These are phyloP conservation scores for Colletotrichum brevisporum DNA, from an alignment of 2,329 filamentous ascomycete genomes.

Conservation along the genomic window DNA sequence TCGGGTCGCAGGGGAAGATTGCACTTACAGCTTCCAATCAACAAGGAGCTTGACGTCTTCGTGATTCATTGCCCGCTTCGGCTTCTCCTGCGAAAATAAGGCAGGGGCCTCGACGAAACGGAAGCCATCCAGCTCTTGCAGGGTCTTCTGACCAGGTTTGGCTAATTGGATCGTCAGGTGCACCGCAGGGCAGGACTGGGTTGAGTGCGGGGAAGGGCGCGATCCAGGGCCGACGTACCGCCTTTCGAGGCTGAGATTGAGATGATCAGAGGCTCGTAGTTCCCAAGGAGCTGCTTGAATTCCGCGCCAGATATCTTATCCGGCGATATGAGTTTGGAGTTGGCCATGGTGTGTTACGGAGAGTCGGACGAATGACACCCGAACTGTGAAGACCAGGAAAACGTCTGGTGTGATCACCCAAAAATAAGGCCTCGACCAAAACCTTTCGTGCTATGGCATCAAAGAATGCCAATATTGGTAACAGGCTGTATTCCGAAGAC, in stretches of 20 bases:
- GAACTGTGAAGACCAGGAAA: background rate
- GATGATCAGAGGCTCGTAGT: conserved; percentile 58
- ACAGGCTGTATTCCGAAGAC: background rate
- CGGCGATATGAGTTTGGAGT: conserved; percentile 24
- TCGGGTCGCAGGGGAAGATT: conserved; percentile 8
- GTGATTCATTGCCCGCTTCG: conserved; percentile 62
- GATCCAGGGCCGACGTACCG: conserved; percentile 51
- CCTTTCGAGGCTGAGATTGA: conserved; percentile 61
- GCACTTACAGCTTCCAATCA: conserved; percentile 79
- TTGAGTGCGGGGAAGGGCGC: conserved; percentile 16
- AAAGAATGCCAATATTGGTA: background rate
- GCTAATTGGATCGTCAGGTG: conserved; percentile 47
- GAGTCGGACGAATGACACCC: background rate
- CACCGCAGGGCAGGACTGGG: conserved; percentile 31
- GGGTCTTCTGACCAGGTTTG: conserved; percentile 64
- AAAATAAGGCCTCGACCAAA: background rate
- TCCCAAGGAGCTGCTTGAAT: conserved; percentile 54
- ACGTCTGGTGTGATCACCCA: background rate
- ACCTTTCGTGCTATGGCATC: background rate
- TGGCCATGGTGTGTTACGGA: conserved; percentile 18
- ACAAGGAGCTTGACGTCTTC: conserved; percentile 73
- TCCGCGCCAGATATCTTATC: conserved; percentile 47
- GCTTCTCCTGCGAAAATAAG: conserved; percentile 55
- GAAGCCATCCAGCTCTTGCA: conserved; percentile 71
- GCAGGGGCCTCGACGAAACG: conserved; percentile 69